These are phyloP conservation scores for Mycocentrospora acerina DNA, from an alignment of 2,329 filamentous ascomycete species.

Conservation along the genomic window DNA sequence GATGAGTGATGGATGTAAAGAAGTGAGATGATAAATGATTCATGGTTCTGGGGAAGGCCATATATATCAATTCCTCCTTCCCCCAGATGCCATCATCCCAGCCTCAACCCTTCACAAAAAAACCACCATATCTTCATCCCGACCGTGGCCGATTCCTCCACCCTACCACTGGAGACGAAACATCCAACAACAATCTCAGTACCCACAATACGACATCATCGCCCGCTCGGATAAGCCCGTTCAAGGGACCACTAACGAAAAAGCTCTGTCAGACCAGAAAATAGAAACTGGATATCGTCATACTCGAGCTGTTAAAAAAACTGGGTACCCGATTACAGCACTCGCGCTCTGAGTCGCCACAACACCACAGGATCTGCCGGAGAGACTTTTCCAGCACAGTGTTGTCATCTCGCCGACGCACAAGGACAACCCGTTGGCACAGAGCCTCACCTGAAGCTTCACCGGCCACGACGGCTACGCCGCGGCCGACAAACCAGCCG, in stretches of 20 bases:
- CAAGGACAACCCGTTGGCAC: slow-evolving; percentile 13
- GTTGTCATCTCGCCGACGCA: slow-evolving; percentile 21
- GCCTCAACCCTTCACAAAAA: slow-evolving; percentile 17
- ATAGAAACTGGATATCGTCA: slow-evolving; percentile 30
- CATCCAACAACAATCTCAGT: slow-evolving; percentile 29
- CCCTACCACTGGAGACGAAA: slow-evolving; percentile 10
- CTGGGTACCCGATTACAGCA: slow-evolving; percentile 24
- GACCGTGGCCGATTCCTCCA: slow-evolving; percentile 23
- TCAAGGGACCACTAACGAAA: slow-evolving; percentile 21
- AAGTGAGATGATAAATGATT: too few relatives aligned
- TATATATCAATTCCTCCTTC: slow-evolving; percentile 26
- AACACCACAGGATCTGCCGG: slow-evolving; percentile 12
- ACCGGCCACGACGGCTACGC: slow-evolving; percentile 10
- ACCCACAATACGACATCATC: slow-evolving; percentile 33
- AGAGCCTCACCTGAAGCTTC: slow-evolving; percentile 24
- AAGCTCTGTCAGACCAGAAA: slow-evolving; percentile 27
- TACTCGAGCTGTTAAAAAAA: slow-evolving; percentile 22
- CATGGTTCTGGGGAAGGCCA: slow-evolving; percentile 24
- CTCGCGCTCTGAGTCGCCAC: slow-evolving; percentile 24
- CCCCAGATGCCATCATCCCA: slow-evolving; percentile 25
- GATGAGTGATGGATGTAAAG: too few relatives aligned
- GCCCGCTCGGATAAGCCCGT: slow-evolving; percentile 18
- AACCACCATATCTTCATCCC: slow-evolving; percentile 17
- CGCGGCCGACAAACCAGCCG: slow-evolving; percentile 26
- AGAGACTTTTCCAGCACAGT: too few relatives aligned